Conservation (phyloP, 768 basidiomycete species). For the Psilocybe tampanensis region DNA sequence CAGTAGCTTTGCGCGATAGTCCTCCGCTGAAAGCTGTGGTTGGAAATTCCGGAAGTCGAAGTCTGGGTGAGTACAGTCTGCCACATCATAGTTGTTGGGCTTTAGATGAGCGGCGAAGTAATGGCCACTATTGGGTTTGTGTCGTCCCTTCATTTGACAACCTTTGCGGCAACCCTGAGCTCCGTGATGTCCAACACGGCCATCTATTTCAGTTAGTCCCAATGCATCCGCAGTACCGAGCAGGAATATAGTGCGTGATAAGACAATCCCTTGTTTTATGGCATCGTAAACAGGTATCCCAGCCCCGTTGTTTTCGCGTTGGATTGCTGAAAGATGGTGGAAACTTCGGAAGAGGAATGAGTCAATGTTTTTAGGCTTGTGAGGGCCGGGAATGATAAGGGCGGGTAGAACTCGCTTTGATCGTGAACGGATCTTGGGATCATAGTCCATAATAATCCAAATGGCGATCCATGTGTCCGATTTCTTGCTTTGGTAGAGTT, state of each 20-base stretch:
- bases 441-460: slow-evolving; percentile 34
- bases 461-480: slow-evolving; percentile 44
- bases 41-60: slow-evolving; percentile 4
- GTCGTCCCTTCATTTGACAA: slow-evolving; percentile 30
- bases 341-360: slow-evolving; percentile 35
- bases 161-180: slow-evolving; percentile 36
- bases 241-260: slow-evolving; percentile 23
- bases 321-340: slow-evolving; percentile 36
- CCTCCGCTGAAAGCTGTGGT: neutral
- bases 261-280: slow-evolving; percentile 9
- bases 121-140: slow-evolving; percentile 28
- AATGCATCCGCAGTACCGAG: slow-evolving; percentile 32
- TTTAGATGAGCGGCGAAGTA: slow-evolving; percentile 34
- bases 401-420: slow-evolving; percentile 32
- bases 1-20: slow-evolving; percentile 1
- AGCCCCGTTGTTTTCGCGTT: slow-evolving; percentile 24
- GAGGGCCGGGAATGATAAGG: slow-evolving; percentile 34
- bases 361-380: slow-evolving; percentile 37
- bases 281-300: slow-evolving; percentile 32
- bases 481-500: slow-evolving; percentile 40
- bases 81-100: slow-evolving; percentile 25
- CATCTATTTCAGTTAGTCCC: slow-evolving; percentile 27
- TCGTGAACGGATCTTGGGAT: slow-evolving; percentile 31
- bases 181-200: slow-evolving; percentile 31
- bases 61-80: slow-evolving; percentile 24